phyloP scores from a whole-genome alignment of 2,329 filamentous ascomycete species.

The Fonsecaea monophora region DNA sequence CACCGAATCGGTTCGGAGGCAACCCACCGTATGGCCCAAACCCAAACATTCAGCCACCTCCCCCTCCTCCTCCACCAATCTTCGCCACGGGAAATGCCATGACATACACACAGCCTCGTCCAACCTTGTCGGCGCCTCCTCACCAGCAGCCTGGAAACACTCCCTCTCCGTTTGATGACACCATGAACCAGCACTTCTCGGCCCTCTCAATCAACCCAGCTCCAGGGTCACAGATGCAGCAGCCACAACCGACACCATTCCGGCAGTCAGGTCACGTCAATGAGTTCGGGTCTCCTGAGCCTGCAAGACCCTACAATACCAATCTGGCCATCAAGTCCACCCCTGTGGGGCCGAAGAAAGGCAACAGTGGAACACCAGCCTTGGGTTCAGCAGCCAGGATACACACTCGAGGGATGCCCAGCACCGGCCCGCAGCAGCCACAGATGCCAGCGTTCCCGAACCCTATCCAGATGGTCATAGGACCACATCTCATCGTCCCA shows the following conservation, averaged over 20 bases:
- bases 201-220: conserved; percentile 4
- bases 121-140: background rate
- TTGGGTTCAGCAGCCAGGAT: conserved; percentile 2
- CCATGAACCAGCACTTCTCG: background rate
- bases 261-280: conserved; percentile 17
- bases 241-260: conserved; percentile 14
- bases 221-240: conserved; percentile 9
- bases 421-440: background rate
- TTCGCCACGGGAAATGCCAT: background rate
- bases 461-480: conserved; percentile 8
- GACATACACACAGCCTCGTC: background rate
- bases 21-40: conserved; percentile 11
- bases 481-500: background rate
- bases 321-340: conserved; percentile 4
- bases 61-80: conserved; percentile 14
- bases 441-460: conserved; percentile 10
- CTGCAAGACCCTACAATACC: conserved; percentile 12
- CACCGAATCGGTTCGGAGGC: conserved; percentile 11
- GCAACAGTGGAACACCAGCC: conserved; percentile 8
- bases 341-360: background rate
- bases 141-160: conserved; percentile 7
- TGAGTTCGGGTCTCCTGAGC: conserved; percentile 29
- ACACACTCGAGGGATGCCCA: background rate
- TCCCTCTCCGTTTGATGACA: conserved; percentile 7
- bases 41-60: conserved; percentile 6